Base-by-base conservation (phyloP, 768 basidiomycete species). In the Mycena vulgaris region DNA sequence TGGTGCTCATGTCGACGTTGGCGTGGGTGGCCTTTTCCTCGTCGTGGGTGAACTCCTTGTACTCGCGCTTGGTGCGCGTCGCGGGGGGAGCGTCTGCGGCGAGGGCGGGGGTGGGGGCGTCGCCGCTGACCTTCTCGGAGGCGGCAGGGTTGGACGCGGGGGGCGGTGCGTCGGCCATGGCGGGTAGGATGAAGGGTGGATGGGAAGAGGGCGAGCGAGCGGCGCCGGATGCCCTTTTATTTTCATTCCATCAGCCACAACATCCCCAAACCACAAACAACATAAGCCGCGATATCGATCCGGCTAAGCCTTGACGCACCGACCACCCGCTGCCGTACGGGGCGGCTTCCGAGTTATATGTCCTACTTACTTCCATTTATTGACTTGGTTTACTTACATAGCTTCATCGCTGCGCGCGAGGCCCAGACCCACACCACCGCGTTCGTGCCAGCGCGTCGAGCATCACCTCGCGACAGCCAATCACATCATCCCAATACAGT, bases 1-100 rank as follows among this genome's bases (percentile, higher is more conserved):
- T 96, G 89, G 88, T 86, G 72, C 89, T 88, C 95, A 96, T 95
- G 81, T 96, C 94, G 62, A 96, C 93, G 78, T 92, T 90, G 69
- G 93, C 95, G 80, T 95, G 92, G 64, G 90, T 88, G 48, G 91
- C 82, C 74, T 89, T 88, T 60, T 89, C 86, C 56, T 90, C 84
- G 2, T 93, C 93, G 77, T 95, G 91, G 67, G 88, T 89, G 66
- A 95, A 93, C 48, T 95, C 94, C 86, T 93, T 95, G 86, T 95
- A 95, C 84, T 93, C 92, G 83, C 93, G 88, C 85, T 94, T 93
- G 79, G 82, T 91, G 58, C 55, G 68, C 82, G 6, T 23, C 11
- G 52, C 86, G 84, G 65, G 63, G 13, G 33, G 23, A 23, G 39
- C 61, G 31, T 25, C 59, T n/a, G n/a, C n/a, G n/a, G n/a, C n/a